Evolutionary conservation across 2,329 filamentous ascomycete genomes (phyloP).

Genomic region (Alternaria ventricosa): DNA sequence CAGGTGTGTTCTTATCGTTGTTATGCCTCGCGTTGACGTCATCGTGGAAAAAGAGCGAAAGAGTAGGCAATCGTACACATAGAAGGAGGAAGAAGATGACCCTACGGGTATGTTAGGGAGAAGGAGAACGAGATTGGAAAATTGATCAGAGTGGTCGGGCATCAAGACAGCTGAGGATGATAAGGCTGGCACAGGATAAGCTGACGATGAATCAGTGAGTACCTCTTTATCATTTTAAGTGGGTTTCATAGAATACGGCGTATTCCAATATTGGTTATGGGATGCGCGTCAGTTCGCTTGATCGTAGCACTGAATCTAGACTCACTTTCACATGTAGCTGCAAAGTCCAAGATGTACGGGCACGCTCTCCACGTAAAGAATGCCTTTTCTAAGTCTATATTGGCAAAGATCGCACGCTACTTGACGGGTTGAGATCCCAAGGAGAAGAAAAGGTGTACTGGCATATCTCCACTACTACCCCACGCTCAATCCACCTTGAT

Average conservation of each 20-base stretch:
- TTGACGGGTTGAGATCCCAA: neutral
- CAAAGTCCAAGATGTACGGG: neutral
- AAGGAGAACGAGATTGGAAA: too few species aligned
- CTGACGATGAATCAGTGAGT: neutral
- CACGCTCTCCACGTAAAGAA: neutral
- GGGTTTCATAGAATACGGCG: neutral
- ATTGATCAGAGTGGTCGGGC: neutral
- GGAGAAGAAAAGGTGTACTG: neutral
- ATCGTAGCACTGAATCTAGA: neutral
- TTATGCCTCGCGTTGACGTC: neutral
- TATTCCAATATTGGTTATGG: neutral
- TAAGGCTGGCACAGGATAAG: neutral
- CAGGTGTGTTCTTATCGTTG: neutral
- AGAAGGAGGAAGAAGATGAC: too few species aligned
- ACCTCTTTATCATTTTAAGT: neutral
- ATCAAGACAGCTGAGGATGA: neutral
- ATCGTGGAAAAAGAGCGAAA: neutral
- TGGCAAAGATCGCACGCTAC: neutral
- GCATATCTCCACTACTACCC: neutral
- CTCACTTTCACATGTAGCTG: neutral
- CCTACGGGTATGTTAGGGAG: too few species aligned
- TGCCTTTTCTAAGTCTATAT: neutral
- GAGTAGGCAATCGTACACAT: too few species aligned
- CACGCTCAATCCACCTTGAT: conserved; percentile 86
- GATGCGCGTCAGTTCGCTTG: neutral